Conservation (phyloP, 306 rosid genomes). For the Notholithocarpus densiflorus region DNA sequence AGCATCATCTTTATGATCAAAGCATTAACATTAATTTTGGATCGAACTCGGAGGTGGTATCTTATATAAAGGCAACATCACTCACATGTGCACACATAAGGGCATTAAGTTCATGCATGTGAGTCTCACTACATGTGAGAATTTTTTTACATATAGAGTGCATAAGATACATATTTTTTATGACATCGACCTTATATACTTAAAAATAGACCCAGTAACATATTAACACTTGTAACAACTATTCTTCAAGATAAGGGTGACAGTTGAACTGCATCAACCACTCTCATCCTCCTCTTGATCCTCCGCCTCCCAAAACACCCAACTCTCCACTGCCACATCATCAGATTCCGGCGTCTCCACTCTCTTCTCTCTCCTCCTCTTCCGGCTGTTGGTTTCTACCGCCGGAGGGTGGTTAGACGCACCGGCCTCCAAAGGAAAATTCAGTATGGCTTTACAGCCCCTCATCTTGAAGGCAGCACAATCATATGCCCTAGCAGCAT, state of each 20-base stretch:
- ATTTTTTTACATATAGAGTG: too few species aligned
- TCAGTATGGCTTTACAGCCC: constrained; percentile 67
- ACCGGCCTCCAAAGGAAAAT: constrained; percentile 77
- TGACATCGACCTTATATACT: background rate
- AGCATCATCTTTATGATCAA: too few species aligned
- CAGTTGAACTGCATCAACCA: background rate
- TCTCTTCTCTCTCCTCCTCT: constrained; percentile 39
- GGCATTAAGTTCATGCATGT: too few species aligned
- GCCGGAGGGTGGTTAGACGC: constrained; percentile 22
- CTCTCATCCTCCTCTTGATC: background rate
- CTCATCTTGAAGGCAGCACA: constrained; percentile 77
- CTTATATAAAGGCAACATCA: too few species aligned
- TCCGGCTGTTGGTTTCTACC: constrained; percentile 30
- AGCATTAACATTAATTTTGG: too few species aligned
- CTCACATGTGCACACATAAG: too few species aligned
- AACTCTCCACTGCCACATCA: background rate
- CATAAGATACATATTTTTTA: too few species aligned
- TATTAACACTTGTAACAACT: background rate
- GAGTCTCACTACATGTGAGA: too few species aligned
- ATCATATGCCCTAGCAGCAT: constrained; percentile 82
- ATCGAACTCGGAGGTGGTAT: too few species aligned
- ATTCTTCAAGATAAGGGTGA: background rate
- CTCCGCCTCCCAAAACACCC: constrained; percentile 17
- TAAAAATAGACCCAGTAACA: background rate
- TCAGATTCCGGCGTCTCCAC: constrained; percentile 5